Evolutionary conservation across 1,284 basidiomycete genomes (phyloP).

Genomic region (Ustilago cynodontis): DNA sequence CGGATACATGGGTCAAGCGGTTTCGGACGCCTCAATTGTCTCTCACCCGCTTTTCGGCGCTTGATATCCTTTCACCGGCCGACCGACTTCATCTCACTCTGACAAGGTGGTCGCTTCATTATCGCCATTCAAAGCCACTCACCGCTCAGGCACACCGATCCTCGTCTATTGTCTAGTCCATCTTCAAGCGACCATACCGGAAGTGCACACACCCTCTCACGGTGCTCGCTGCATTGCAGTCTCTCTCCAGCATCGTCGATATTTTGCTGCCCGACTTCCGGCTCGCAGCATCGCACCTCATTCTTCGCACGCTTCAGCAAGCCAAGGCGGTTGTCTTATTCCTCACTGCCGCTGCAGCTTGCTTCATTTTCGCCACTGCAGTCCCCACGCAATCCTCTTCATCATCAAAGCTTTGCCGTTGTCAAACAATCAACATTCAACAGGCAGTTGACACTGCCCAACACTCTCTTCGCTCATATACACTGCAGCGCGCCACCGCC

Average conservation of each 20-base stretch:
- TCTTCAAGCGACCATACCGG: not conserved
- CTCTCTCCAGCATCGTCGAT: not conserved
- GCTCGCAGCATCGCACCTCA: constrained; percentile 9
- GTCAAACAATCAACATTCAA: not conserved
- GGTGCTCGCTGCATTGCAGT: not conserved
- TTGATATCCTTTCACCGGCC: not conserved
- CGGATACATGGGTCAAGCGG: constrained; percentile 7
- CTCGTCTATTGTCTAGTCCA: not conserved
- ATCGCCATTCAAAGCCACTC: constrained; percentile 1
- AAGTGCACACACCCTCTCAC: not conserved
- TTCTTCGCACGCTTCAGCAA: constrained; percentile 35
- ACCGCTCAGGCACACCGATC: constrained; percentile 10
- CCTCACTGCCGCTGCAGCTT: constrained; percentile 17
- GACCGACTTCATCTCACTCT: constrained; percentile 16
- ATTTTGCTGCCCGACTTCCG: not conserved
- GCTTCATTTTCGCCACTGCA: constrained; percentile 26
- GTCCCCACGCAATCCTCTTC: constrained; percentile 29
- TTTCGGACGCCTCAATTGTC: not conserved
- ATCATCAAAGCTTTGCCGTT: constrained; percentile 16
- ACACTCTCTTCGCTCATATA: not conserved
- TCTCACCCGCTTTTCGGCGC: constrained; percentile 18
- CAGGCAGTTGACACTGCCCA: not conserved
- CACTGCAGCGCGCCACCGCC: not conserved
- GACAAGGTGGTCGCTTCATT: constrained; percentile 19
- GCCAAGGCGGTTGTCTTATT: constrained; percentile 32